These are phyloP conservation scores for Isoetes taiwanensis DNA, from an alignment of 75 land plant genomes.

Conservation along the genomic window DNA sequence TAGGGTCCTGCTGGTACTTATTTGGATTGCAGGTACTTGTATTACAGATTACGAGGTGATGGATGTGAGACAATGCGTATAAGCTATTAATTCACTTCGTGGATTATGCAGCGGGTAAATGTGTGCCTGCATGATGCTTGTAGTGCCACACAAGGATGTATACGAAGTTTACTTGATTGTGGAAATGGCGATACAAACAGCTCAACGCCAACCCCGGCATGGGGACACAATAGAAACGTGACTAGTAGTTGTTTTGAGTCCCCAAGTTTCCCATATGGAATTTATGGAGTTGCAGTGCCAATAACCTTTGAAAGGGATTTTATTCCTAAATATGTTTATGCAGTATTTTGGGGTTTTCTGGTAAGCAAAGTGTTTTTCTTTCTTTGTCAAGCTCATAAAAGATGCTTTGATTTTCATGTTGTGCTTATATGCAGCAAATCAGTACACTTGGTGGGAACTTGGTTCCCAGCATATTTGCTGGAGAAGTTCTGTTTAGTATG, in stretches of 20 bases:
- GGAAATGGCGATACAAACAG: background rate
- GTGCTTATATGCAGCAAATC: background rate
- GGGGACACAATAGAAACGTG: background rate
- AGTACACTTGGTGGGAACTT: slow-evolving; percentile 4
- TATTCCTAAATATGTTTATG: background rate
- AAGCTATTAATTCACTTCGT: background rate
- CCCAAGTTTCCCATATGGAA: background rate
- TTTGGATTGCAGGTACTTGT: slow-evolving; percentile 3
- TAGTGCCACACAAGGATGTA: background rate
- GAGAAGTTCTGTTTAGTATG: background rate
- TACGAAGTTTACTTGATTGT: background rate
- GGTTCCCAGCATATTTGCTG: background rate
- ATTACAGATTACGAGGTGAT: background rate
- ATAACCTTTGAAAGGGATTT: background rate
- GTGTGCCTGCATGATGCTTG: background rate
- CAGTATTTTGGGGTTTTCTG: slow-evolving; percentile 2
- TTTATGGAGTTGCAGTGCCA: background rate
- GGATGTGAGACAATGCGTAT: background rate
- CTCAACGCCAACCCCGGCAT: background rate
- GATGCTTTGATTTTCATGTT: background rate
- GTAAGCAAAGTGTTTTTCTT: background rate
- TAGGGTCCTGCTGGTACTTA: slow-evolving; percentile 4
- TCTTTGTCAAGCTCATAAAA: background rate
- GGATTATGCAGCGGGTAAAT: slow-evolving; percentile 5
- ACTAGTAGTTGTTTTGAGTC: background rate